Percentiles rank a stretch among this genome's conserved stretches.
phyloP scores from a whole-genome alignment of 2,329 filamentous ascomycete genomes.

The Myrmaecium sp. region DNA sequence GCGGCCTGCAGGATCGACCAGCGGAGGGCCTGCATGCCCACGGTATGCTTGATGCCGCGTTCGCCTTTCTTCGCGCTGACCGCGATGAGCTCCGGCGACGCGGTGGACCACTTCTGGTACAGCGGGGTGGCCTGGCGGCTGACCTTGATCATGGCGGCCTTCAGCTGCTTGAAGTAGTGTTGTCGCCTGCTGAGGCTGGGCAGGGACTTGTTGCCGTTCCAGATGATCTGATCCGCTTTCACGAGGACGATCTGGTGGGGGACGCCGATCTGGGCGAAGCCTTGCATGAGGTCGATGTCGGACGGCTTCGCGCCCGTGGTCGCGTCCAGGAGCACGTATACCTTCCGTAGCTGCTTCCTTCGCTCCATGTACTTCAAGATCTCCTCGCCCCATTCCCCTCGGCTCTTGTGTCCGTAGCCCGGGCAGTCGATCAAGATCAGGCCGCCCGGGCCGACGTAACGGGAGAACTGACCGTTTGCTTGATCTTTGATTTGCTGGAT shows the following conservation, averaged over 20 bases:
- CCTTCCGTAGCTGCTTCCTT: constrained; percentile 43
- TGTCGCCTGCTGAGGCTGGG: constrained; percentile 16
- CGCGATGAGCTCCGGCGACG: constrained; percentile 41
- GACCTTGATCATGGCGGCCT: constrained; percentile 20
- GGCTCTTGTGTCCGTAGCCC: constrained; percentile 48
- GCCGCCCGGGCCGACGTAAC: constrained; percentile 20
- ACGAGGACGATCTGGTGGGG: constrained; percentile 49
- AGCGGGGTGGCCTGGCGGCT: constrained; percentile 17
- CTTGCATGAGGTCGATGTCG: constrained; percentile 39
- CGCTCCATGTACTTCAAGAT: constrained; percentile 50
- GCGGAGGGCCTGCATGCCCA: constrained; percentile 45
- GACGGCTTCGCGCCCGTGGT: constrained; percentile 45
- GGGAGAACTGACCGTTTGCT: constrained; percentile 22
- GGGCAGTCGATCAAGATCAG: constrained; percentile 54
- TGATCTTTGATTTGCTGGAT: neutral
- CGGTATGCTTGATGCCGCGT: constrained; percentile 23
- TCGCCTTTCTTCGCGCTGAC: constrained; percentile 33
- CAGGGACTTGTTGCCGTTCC: constrained; percentile 6
- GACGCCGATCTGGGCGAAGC: constrained; percentile 39
- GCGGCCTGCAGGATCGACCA: constrained; percentile 48
- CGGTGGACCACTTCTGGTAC: constrained; percentile 15
- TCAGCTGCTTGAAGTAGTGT: constrained; percentile 24
- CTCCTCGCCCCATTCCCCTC: constrained; percentile 45
- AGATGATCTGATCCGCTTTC: constrained; percentile 44
- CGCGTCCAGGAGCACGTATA: constrained; percentile 48